phyloP scores from a whole-genome alignment of 139 green algal species.

The Coccomyxa sp. region DNA sequence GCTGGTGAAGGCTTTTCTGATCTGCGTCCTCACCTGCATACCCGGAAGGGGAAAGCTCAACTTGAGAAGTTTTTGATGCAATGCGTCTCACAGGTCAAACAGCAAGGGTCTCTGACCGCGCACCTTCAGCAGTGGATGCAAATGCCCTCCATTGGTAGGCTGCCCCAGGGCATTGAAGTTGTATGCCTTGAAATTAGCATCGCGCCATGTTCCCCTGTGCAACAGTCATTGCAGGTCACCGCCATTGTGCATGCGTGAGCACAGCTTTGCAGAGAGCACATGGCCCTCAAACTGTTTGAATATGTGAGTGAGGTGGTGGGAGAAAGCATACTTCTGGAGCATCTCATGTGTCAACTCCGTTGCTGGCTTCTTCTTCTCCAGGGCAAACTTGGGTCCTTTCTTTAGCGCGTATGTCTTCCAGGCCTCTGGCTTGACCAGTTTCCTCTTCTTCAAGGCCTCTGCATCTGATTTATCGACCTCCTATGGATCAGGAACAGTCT shows the following conservation, averaged over 20 bases:
- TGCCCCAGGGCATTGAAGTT: slow-evolving; percentile 91
- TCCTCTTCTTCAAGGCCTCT: slow-evolving; percentile 69
- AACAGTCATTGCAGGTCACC: not conserved
- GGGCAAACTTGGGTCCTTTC: slow-evolving; percentile 93
- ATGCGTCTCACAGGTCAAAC: too few species aligned
- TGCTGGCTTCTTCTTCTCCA: slow-evolving; percentile 82
- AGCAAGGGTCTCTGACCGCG: too few species aligned
- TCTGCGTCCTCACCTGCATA: slow-evolving; percentile 75
- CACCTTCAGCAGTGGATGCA: slow-evolving; percentile 98
- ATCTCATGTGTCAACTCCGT: slow-evolving; percentile 96
- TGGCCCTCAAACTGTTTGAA: too few species aligned
- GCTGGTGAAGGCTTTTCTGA: slow-evolving; percentile 91
- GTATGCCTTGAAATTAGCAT: slow-evolving; percentile 91
- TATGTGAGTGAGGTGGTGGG: not conserved
- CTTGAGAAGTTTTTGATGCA: too few species aligned
- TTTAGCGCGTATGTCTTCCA: slow-evolving; percentile 82
- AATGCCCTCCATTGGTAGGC: slow-evolving; percentile 60
- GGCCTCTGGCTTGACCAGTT: slow-evolving; percentile 64
- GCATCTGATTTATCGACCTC: slow-evolving; percentile 46
- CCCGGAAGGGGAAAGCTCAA: not conserved
- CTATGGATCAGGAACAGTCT: not conserved
- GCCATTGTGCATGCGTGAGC: too few species aligned
- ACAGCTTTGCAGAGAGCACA: too few species aligned
- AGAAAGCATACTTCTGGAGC: slow-evolving; percentile 65
- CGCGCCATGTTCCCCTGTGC: slow-evolving; percentile 79